Evolutionary conservation across 1,284 basidiomycete species (phyloP).

Genomic region (Porodaedalea pini): DNA sequence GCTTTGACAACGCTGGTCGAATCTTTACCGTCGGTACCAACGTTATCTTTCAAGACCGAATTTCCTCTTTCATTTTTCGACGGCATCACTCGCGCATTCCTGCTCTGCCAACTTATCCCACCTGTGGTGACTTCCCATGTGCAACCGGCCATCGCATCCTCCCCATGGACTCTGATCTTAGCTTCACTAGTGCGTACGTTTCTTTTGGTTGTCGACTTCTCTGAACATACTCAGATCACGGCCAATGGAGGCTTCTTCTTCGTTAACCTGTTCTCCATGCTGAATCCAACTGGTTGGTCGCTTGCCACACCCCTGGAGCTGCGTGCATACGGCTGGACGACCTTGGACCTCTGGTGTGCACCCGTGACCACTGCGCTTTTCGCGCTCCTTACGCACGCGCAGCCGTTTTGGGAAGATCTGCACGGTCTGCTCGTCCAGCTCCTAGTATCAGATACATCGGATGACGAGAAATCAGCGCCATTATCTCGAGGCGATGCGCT

Average conservation of each 20-base stretch:
- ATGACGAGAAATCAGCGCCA: slow-evolving; percentile 32
- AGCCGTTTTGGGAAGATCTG: slow-evolving; percentile 69
- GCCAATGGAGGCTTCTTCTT: slow-evolving; percentile 75
- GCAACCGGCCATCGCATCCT: slow-evolving; percentile 46
- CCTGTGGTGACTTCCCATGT: slow-evolving; percentile 53
- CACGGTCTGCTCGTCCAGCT: slow-evolving; percentile 41
- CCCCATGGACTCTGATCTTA: slow-evolving; percentile 69
- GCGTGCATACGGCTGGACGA: slow-evolving; percentile 70
- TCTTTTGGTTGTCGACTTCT: not conserved
- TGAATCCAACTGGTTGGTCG: slow-evolving; percentile 58
- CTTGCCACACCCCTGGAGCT: slow-evolving; percentile 68
- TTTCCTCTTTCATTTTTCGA: slow-evolving; percentile 63
- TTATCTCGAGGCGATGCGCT: slow-evolving; percentile 35
- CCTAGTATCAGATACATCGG: not conserved
- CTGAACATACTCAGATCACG: slow-evolving; percentile 12
- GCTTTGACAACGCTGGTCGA: slow-evolving; percentile 57
- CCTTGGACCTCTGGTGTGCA: slow-evolving; percentile 71
- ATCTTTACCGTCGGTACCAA: slow-evolving; percentile 51
- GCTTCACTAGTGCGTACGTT: slow-evolving; percentile 54
- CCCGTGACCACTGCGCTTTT: slow-evolving; percentile 65
- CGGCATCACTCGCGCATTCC: slow-evolving; percentile 62
- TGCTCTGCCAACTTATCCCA: slow-evolving; percentile 70
- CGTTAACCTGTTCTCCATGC: slow-evolving; percentile 62
- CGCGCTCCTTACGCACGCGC: slow-evolving; percentile 71
- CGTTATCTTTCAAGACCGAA: slow-evolving; percentile 49